A percentile compares a stretch with the other conserved stretches of the same genome.
Conservation (phyloP, 169 alveolate species). For the Plasmodium inui region DNA sequence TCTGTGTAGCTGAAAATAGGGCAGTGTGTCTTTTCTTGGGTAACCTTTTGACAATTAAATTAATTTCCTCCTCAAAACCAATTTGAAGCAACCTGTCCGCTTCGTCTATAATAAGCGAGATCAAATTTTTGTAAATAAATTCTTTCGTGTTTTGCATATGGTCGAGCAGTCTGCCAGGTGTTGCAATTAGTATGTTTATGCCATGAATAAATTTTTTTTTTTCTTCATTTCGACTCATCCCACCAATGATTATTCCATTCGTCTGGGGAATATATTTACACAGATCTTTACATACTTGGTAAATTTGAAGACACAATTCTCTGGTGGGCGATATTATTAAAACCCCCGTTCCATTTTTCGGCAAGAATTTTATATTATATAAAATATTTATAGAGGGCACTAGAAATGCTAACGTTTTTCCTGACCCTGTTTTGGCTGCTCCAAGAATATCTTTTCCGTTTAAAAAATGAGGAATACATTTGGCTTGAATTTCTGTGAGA, state of each 20-base stretch:
- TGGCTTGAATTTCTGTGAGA: slow-evolving; percentile 97
- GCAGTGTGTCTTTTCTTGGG: slow-evolving; percentile 98
- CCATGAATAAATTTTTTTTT: slow-evolving; percentile 96
- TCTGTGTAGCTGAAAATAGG: slow-evolving; percentile 98
- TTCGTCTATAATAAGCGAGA: slow-evolving; percentile 97
- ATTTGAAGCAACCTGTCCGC: slow-evolving; percentile 98
- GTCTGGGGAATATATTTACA: slow-evolving; percentile 95
- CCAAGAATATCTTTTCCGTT: slow-evolving; percentile 98
- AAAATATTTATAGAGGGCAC: slow-evolving; percentile 97
- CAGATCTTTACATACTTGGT: slow-evolving; percentile 96
- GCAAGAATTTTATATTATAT: slow-evolving; percentile 94
- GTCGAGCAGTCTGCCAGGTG: slow-evolving; percentile 99
- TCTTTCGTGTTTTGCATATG: slow-evolving; percentile 98
- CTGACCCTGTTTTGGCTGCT: slow-evolving; percentile 98
- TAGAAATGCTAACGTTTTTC: slow-evolving; percentile 98
- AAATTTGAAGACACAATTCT: slow-evolving; percentile 97
- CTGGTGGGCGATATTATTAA: slow-evolving; percentile 98
- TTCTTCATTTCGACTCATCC: slow-evolving; percentile 97
- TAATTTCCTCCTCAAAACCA: slow-evolving; percentile 99
- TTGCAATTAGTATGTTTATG: slow-evolving; percentile 96
- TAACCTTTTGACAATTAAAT: slow-evolving; percentile 94
- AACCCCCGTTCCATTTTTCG: slow-evolving; percentile 95
- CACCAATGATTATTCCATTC: slow-evolving; percentile 98
- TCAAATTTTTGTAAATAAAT: slow-evolving; percentile 95
- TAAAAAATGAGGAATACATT: slow-evolving; percentile 96